Conservation (phyloP, 257 asterid genomes). For the Fraxinus pennsylvanica region DNA sequence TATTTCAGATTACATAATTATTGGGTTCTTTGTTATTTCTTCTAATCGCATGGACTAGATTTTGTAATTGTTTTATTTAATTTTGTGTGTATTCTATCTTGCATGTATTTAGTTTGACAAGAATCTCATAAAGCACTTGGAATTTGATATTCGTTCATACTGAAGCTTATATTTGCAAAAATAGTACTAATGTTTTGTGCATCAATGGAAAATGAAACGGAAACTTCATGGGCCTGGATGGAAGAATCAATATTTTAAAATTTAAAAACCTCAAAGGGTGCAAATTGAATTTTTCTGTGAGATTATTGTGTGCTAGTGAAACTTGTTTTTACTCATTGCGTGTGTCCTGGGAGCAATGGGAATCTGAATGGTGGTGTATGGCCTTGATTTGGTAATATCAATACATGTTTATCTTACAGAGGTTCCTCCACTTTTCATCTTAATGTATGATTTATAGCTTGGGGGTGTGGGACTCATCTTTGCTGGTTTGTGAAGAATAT, state of each 20-base stretch:
- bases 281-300: neutral
- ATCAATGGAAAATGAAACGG: neutral
- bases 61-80: slow-evolving; percentile 1
- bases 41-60: slow-evolving; percentile 6
- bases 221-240: neutral
- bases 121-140: slow-evolving; percentile 10
- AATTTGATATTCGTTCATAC: neutral
- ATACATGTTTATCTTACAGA: neutral
- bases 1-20: neutral
- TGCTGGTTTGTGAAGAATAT: neutral
- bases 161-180: slow-evolving; percentile 1
- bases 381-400: neutral
- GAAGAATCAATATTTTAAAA: neutral
- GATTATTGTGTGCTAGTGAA: neutral
- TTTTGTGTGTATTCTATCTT: slow-evolving; percentile 27
- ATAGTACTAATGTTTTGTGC: neutral
- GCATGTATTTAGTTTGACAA: slow-evolving; percentile 15
- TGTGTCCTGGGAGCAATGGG: neutral
- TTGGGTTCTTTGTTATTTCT: neutral
- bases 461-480: neutral
- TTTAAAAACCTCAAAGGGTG: neutral
- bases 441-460: neutral
- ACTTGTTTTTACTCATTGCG: neutral
- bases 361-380: neutral
- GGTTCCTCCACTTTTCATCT: neutral